Evolutionary conservation across 495 filamentous ascomycete genomes (phyloP), one percentile per base, ranked within the genome.

Genomic region (Penicillium manginii): DNA sequence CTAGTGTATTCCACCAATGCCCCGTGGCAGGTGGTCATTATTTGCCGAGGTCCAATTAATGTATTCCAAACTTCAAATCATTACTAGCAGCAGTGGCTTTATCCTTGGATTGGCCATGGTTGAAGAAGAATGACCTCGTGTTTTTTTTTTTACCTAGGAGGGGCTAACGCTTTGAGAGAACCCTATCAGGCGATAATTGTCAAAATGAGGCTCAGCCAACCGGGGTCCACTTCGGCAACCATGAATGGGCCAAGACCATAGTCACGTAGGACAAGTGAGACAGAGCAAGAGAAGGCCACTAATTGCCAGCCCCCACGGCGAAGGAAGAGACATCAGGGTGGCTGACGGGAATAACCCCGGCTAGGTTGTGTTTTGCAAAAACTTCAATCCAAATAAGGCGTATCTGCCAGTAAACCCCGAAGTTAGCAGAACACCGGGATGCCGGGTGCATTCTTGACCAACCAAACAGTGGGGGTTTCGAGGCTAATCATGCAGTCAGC

Each of bases 281-380:
- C 35, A 14, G 9, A n/a, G 12, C 2, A 10, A 39, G 15, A 4
- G 2, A 39, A 29, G 26, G 35, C 15, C 35, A 39, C 35, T 12
- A 7, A 39, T 11, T n/a, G 11, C 4, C 15, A 14, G 40, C 15
- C 40, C 40, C 35, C 35, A 37, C 35, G 12, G 35, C 35, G 15
- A 17, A 4, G n/a, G 4, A n/a, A n/a, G 17, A 43, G 40, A 43
- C 40, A 43, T 9, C 14, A 19, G 6, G 11, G 17, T 43, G 40
- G 40, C 40, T 43, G 40, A 43, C 15, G 40, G 40, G 40, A 43
- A 43, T 17, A 43, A 43, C 40, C 40, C 40, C 40, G 17, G 4
- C 40, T 5, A 8, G n/a, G 15, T 9, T n/a, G 19, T 18, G 2
- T 43, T 43, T 6, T 43, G 7, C n/a, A 39, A 17, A 9, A 17